Evolutionary conservation across 176 grass and related monocot species (phyloP).

Genomic region (Paspalum notatum): DNA sequence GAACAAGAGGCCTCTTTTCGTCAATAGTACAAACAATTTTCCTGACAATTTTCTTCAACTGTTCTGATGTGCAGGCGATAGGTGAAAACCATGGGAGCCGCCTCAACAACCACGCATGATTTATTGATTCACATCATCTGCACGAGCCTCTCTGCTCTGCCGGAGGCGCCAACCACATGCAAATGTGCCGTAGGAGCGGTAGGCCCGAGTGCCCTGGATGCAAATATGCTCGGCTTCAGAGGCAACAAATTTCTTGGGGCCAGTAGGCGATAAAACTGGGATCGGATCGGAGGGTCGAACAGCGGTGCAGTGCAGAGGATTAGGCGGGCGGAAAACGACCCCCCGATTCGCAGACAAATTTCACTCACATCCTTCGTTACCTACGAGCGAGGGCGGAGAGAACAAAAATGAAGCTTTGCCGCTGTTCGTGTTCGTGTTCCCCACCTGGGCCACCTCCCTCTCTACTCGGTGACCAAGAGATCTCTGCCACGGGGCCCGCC

Average conservation of each 20-base stretch:
- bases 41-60: background rate
- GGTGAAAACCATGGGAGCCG: constrained; percentile 14
- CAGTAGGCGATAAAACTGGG: background rate
- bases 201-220: background rate
- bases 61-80: background rate
- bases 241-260: background rate
- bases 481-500: constrained; percentile 41
- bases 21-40: background rate
- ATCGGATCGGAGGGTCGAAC: too few relatives aligned
- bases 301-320: too few relatives aligned
- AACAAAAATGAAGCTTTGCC: background rate
- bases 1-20: background rate
- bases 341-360: background rate
- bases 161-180: constrained; percentile 27
- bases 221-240: background rate
- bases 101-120: constrained; percentile 1
- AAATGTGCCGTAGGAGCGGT: background rate
- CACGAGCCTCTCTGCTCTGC: background rate
- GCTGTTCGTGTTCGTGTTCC: background rate
- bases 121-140: background rate
- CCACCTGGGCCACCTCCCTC: background rate
- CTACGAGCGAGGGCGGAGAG: background rate
- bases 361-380: background rate
- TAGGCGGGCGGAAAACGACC: background rate
- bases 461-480: background rate